Base-by-base conservation (phyloP, 2,329 filamentous ascomycete species). In the Fusarium kyushuense region DNA sequence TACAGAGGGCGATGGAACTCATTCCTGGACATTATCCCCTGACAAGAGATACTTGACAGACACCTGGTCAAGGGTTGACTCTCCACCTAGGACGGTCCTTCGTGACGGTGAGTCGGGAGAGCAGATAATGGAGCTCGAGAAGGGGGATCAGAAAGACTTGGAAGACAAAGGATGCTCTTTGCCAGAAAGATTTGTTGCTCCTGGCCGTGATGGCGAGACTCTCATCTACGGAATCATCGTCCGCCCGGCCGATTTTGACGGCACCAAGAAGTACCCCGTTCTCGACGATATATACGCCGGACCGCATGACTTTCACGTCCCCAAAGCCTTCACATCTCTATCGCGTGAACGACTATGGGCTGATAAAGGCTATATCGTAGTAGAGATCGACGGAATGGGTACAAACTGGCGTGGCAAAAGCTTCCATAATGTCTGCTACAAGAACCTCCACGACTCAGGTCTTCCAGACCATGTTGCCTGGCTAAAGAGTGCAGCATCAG, bases 311-410 rank as follows among this genome's bases (percentile, higher is more conserved):
- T 73, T 72, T 51, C 70, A 67, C 40, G 73, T 69, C 0, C 68
- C 72, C 3, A 78, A 76, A 35, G 36, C 57, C 1, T 76, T 77
- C 41, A 61, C 56, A 9, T 17, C 58, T 14, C 54, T 72, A 9
- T 29, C 33, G 5, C 48, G 47, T 42, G 55, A 70, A 21, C 68
- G 69, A 19, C 43, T 68, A 30, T 69, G 70, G 65, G 75, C 76
- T 10, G 64, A 76, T n/a, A 58, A 72, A 17, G 75, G 76, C 21
- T 78, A 75, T 45, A 48, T 77, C 25, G 64, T 77, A 4, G 75
- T 77, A 6, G 65, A 70, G 9, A 32, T 74, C 10, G 76, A 78
- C 41, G 76, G 75, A 49, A 77, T 76, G 76, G 76, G 75, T 9
- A 78, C 76, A 2, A 74, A 73, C 49, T 76, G 71, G 70, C 73